Evolutionary conservation across 73 alveolate genomes (phyloP).

Genomic region (Uronychia setigera): DNA sequence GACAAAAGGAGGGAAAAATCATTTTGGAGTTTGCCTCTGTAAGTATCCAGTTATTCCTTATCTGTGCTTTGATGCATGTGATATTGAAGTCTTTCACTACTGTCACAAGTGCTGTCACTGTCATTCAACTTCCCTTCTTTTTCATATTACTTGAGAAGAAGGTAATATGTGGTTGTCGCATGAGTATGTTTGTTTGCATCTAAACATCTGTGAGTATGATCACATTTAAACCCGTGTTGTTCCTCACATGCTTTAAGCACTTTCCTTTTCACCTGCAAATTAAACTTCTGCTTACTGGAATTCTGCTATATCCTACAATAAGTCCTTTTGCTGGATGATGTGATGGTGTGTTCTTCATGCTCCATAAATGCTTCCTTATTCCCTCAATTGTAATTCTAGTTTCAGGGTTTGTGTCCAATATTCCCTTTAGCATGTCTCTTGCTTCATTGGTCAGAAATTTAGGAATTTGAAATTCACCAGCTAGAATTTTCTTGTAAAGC

Average conservation of each 20-base stretch:
- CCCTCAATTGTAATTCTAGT: slow-evolving; percentile 78
- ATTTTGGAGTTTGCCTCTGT: neutral
- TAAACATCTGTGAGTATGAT: neutral
- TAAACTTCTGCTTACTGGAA: slow-evolving; percentile 60
- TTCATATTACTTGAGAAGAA: neutral
- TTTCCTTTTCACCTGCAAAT: neutral
- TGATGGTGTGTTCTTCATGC: neutral
- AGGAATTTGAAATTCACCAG: slow-evolving; percentile 73
- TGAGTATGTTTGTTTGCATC: neutral
- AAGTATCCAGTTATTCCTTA: neutral
- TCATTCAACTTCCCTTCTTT: neutral
- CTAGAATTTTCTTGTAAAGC: slow-evolving; percentile 76
- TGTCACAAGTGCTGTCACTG: neutral
- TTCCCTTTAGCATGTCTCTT: slow-evolving; percentile 69
- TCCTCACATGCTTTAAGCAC: neutral
- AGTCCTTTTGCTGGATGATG: slow-evolving; percentile 53
- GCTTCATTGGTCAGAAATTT: slow-evolving; percentile 64
- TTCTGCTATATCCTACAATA: slow-evolving; percentile 77
- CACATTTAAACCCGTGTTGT: neutral
- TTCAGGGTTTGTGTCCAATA: slow-evolving; percentile 79
- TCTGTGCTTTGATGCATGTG: neutral
- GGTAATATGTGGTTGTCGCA: neutral
- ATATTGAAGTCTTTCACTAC: neutral
- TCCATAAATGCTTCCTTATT: slow-evolving; percentile 84
- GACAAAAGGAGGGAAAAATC: neutral